phyloP scores from a whole-genome alignment of 257 asterid genomes.

The Mentha longifolia region DNA sequence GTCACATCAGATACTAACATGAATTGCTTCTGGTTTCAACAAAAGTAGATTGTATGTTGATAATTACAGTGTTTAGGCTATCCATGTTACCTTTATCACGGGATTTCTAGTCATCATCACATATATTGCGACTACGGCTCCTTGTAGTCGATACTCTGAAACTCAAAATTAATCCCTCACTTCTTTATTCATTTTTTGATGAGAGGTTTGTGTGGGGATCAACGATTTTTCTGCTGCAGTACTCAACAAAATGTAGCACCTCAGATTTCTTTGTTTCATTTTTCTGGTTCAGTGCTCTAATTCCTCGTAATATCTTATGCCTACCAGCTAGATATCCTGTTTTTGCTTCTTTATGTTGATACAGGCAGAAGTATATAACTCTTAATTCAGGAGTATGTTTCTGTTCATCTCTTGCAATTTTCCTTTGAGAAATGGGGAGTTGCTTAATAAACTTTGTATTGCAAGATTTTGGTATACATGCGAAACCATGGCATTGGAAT shows the following conservation, averaged over 20 bases:
- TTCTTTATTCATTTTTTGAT: neutral
- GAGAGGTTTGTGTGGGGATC: neutral
- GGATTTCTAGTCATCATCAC: neutral
- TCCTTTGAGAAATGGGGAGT: conserved; percentile 18
- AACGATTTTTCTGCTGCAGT: neutral
- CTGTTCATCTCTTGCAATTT: neutral
- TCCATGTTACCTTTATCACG: neutral
- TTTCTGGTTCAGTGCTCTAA: conserved; percentile 5
- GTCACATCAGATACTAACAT: neutral
- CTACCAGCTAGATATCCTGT: conserved; percentile 12
- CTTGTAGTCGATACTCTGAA: neutral
- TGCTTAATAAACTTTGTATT: conserved; percentile 13
- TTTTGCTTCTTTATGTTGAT: conserved; percentile 17
- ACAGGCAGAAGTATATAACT: conserved; percentile 9
- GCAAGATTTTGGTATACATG: neutral
- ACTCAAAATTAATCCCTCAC: neutral
- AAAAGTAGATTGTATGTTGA: too few relatives aligned
- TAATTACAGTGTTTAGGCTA: neutral
- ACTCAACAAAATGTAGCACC: conserved; percentile 9
- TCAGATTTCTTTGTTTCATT: neutral
- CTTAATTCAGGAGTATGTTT: conserved; percentile 13
- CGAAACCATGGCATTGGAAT: neutral
- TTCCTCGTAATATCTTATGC: conserved; percentile 10
- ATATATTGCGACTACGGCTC: neutral
- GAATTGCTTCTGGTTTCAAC: neutral